Conservation (phyloP, 129 eudicot species). For the Lactuca saligna region DNA sequence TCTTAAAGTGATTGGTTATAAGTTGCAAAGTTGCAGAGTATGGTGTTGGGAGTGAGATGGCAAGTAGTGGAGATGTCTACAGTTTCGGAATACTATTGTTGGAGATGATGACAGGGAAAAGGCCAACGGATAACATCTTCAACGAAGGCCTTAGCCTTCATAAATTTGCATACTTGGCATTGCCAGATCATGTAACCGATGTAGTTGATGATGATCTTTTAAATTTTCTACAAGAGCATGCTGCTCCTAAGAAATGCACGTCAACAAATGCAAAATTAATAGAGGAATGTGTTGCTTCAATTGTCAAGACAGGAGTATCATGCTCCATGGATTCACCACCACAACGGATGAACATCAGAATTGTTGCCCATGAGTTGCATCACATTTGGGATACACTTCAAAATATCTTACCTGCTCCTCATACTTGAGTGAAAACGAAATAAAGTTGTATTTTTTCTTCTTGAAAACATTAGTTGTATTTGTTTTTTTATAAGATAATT, state of each 20-base stretch:
- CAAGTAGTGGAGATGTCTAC: constrained; percentile 17
- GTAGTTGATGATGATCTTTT: neutral
- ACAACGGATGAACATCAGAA: constrained; percentile 3
- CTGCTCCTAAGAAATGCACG: neutral
- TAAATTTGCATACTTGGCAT: constrained; percentile 18
- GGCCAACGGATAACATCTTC: constrained; percentile 21
- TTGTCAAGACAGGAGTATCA: constrained; percentile 17
- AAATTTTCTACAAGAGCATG: neutral
- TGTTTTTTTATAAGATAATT: no score
- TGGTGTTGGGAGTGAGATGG: constrained; percentile 27
- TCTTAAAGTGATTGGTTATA: neutral
- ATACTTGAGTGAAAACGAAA: no score
- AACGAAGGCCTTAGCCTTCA: constrained; percentile 9
- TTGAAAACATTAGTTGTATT: no score
- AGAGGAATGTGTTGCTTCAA: constrained; percentile 21
- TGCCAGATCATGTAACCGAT: constrained; percentile 6
- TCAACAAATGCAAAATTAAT: neutral
- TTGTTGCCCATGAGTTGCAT: constrained; percentile 14
- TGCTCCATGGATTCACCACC: constrained; percentile 23
- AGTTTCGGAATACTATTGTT: constrained; percentile 27
- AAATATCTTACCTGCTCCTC: neutral
- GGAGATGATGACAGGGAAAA: constrained; percentile 29
- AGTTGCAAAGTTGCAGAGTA: constrained; percentile 19
- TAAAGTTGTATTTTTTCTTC: no score
- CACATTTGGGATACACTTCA: constrained; percentile 5